Evolutionary conservation across 2,329 filamentous ascomycete genomes (phyloP).

Genomic region (Pseudocercospora fuligena): DNA sequence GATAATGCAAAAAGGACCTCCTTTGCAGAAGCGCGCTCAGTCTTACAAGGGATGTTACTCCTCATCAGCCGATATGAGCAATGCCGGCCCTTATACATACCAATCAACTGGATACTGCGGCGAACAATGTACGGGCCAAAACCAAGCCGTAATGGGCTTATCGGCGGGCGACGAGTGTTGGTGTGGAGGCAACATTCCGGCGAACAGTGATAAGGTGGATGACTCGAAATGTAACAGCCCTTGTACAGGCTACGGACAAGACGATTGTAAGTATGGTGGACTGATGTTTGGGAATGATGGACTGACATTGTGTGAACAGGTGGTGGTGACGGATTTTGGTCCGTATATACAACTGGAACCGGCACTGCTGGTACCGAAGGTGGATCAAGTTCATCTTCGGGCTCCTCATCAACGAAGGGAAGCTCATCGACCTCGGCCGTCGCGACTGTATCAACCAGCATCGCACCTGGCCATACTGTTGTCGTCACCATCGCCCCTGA

Average conservation of each 20-base stretch:
- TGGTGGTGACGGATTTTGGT: slow-evolving; percentile 60
- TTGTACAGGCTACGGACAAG: slow-evolving; percentile 52
- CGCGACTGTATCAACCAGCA: slow-evolving; percentile 35
- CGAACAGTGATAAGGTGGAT: slow-evolving; percentile 59
- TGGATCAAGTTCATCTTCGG: slow-evolving; percentile 23
- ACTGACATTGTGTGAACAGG: slow-evolving; percentile 47
- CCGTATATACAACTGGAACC: slow-evolving; percentile 55
- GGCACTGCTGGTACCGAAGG: slow-evolving; percentile 30
- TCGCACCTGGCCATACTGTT: slow-evolving; percentile 42
- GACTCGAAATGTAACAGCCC: slow-evolving; percentile 66
- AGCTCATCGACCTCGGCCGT: slow-evolving; percentile 26
- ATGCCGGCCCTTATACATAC: slow-evolving; percentile 56
- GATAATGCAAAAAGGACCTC: not conserved
- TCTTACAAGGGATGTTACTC: slow-evolving; percentile 58
- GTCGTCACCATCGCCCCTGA: slow-evolving; percentile 41
- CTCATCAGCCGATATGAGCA: slow-evolving; percentile 51
- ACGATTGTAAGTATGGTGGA: slow-evolving; percentile 10
- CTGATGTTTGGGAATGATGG: not conserved
- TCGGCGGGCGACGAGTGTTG: slow-evolving; percentile 70
- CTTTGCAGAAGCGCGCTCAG: slow-evolving; percentile 17
- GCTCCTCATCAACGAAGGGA: slow-evolving; percentile 21
- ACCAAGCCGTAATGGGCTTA: slow-evolving; percentile 66
- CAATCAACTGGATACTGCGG: slow-evolving; percentile 64
- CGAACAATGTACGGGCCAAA: slow-evolving; percentile 50
- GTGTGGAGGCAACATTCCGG: slow-evolving; percentile 73